These are phyloP conservation scores for Euphorbia peplus DNA, from an alignment of 345 rosid species.

Conservation along the genomic window DNA sequence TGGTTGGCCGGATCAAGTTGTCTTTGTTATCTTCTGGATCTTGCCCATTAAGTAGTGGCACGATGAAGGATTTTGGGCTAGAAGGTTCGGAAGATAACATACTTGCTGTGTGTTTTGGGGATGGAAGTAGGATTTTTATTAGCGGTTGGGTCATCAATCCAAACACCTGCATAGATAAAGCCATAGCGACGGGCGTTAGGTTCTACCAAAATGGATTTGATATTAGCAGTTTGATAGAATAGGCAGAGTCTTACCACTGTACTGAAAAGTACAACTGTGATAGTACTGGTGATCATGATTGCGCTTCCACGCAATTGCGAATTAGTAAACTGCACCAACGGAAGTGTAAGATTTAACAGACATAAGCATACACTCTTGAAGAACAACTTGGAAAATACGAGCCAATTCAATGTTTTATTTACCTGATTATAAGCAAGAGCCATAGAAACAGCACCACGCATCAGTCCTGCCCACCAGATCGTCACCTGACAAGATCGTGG, in stretches of 20 bases:
- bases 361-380: neutral
- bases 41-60: conserved; percentile 55
- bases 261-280: conserved; percentile 89
- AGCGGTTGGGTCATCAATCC: conserved; percentile 85
- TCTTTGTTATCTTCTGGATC: conserved; percentile 25
- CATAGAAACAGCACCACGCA: conserved; percentile 97
- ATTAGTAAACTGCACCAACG: conserved; percentile 54
- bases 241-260: conserved; percentile 58
- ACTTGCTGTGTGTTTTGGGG: conserved; percentile 40
- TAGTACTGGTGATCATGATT: conserved; percentile 92
- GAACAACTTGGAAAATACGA: conserved; percentile 1
- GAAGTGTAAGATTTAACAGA: neutral
- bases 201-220: neutral
- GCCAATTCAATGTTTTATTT: neutral
- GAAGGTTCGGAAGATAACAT: conserved; percentile 52
- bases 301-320: conserved; percentile 60
- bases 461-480: conserved; percentile 99
- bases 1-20: conserved; percentile 31
- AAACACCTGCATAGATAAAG: conserved; percentile 54
- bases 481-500: conserved; percentile 45
- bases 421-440: conserved; percentile 99
- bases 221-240: neutral
- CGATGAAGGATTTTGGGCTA: conserved; percentile 49
- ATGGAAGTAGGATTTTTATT: conserved; percentile 66
- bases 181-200: neutral